Conservation (phyloP, 768 basidiomycete species). For the Psilocybe azurescens region DNA sequence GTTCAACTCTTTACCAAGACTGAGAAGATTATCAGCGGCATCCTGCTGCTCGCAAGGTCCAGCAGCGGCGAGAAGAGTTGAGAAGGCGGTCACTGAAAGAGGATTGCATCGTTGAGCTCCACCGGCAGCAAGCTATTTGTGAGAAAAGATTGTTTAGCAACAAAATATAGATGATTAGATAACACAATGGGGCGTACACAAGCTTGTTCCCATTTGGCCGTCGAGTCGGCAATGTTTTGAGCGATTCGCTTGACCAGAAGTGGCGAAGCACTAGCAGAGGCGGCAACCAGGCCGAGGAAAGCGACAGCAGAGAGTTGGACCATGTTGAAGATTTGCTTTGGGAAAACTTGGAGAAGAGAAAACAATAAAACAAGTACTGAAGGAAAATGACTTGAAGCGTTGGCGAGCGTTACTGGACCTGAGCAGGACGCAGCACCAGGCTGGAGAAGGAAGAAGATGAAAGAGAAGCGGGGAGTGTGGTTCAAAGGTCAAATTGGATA, state of each 20-base stretch:
- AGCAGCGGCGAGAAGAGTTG: slow-evolving; percentile 62
- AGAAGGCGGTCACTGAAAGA: slow-evolving; percentile 57
- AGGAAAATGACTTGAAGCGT: slow-evolving; percentile 17
- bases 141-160: slow-evolving; percentile 2
- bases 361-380: slow-evolving; percentile 8
- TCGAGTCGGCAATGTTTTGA: slow-evolving; percentile 53
- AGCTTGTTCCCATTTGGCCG: slow-evolving; percentile 53
- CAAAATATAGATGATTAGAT: background rate
- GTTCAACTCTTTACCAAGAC: slow-evolving; percentile 46
- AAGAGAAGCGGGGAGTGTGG: slow-evolving; percentile 10
- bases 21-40: slow-evolving; percentile 57
- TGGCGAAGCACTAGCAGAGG: slow-evolving; percentile 38
- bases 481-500: background rate
- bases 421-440: slow-evolving; percentile 33
- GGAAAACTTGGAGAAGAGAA: slow-evolving; percentile 19
- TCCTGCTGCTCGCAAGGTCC: slow-evolving; percentile 62
- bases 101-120: slow-evolving; percentile 64
- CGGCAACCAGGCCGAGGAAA: slow-evolving; percentile 35
- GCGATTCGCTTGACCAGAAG: slow-evolving; percentile 50
- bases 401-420: slow-evolving; percentile 20
- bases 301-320: slow-evolving; percentile 29
- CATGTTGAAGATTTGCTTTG: slow-evolving; percentile 21
- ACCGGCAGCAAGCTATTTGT: slow-evolving; percentile 52
- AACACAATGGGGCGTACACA: slow-evolving; percentile 45
- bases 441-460: slow-evolving; percentile 24